These are phyloP conservation scores for Pythium phragmitis DNA, from an alignment of 352 stramenopile genomes.

Conservation along the genomic window DNA sequence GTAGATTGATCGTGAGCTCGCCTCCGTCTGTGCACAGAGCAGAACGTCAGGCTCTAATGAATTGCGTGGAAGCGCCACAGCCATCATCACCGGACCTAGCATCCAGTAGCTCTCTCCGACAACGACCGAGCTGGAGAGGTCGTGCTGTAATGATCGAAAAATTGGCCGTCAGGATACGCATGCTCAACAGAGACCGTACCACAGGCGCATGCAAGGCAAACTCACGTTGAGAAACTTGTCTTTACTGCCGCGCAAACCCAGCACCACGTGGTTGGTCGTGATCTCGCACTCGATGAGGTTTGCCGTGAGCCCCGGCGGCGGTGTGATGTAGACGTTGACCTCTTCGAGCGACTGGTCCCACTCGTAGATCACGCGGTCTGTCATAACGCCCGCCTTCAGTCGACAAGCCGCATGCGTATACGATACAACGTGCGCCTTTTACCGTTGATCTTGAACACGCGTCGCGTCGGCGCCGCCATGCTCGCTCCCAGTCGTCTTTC, in stretches of 20 bases:
- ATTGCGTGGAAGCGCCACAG: background rate
- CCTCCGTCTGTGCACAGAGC: conserved; percentile 53
- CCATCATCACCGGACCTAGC: conserved; percentile 56
- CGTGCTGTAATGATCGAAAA: conserved; percentile 56
- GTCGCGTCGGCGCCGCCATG: conserved; percentile 49
- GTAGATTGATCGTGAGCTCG: conserved; percentile 91
- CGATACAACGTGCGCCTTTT: background rate
- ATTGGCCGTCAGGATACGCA: background rate
- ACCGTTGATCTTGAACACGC: conserved; percentile 74
- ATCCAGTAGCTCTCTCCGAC: conserved; percentile 96
- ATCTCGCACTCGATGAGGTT: conserved; percentile 91
- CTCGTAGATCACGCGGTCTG: conserved; percentile 92
- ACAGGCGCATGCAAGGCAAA: background rate
- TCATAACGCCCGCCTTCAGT: background rate
- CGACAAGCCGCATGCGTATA: background rate
- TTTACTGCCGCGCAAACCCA: conserved; percentile 87
- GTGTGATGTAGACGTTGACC: conserved; percentile 94
- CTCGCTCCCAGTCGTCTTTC: background rate
- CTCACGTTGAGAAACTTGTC: conserved; percentile 93
- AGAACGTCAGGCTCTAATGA: background rate
- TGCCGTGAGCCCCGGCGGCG: conserved; percentile 81
- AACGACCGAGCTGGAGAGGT: conserved; percentile 90
- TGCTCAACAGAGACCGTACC: background rate
- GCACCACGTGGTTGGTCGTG: conserved; percentile 77
- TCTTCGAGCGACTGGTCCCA: conserved; percentile 96